These are phyloP conservation scores for Hypoxylon crocopeplum DNA, from an alignment of 495 filamentous ascomycete species.

Conservation along the genomic window DNA sequence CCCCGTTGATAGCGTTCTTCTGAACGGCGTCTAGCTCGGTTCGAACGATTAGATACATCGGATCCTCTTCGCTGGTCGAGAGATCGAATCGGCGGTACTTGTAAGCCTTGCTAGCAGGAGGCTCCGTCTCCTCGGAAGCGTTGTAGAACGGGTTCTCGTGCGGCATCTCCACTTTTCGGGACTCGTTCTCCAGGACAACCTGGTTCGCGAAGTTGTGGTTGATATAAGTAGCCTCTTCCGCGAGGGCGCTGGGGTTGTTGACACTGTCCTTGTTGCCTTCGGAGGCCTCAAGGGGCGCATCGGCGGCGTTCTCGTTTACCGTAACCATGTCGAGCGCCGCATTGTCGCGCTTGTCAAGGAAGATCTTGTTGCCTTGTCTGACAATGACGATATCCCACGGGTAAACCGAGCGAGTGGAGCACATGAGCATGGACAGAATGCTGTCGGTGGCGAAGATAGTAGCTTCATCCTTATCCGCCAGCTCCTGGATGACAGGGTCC, in stretches of 20 bases:
- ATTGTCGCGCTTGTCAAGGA: constrained; percentile 96
- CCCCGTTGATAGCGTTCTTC: constrained; percentile 87
- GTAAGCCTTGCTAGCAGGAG: constrained; percentile 94
- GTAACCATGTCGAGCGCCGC: constrained; percentile 95
- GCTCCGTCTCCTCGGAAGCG: constrained; percentile 86
- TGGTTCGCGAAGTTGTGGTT: constrained; percentile 99
- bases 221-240: constrained; percentile 98
- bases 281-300: constrained; percentile 87
- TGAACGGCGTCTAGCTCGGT: constrained; percentile 96
- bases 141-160: constrained; percentile 99
- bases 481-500: constrained; percentile 95
- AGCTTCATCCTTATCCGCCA: constrained; percentile 94
- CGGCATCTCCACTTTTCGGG: constrained; percentile 77
- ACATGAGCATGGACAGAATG: constrained; percentile 99
- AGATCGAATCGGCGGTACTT: constrained; percentile 97
- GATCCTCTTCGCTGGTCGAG: constrained; percentile 89
- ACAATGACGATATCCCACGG: constrained; percentile 97
- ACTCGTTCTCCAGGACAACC: constrained; percentile 81
- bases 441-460: constrained; percentile 97
- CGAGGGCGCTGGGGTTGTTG: constrained; percentile 88
- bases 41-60: constrained; percentile 88
- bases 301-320: constrained; percentile 98
- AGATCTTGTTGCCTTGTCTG: constrained; percentile 91
- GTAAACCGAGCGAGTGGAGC: constrained; percentile 91
- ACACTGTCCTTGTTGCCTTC: constrained; percentile 94